Evolutionary conservation across 305 asterid genomes (phyloP), one percentile per base, ranked within the genome.

Genomic region (Solanum hybrid): DNA sequence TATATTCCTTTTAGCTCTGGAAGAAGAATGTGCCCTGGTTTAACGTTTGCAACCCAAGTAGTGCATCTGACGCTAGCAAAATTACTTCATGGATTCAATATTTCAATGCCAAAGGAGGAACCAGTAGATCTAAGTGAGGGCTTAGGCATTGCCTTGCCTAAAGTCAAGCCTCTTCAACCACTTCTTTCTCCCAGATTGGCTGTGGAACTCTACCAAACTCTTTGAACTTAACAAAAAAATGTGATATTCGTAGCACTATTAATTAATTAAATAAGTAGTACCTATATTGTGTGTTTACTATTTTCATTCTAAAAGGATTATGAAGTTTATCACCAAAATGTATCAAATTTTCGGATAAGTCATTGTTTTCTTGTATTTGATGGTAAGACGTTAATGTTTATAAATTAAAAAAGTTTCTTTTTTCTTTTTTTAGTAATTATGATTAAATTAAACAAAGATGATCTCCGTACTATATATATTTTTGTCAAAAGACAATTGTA

Each of bases 1-100:
- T 94, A 87, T 89, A 87, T 91, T 28, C 97, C 96, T 0, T 94
- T 95, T 51, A 92, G 95, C 8, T 89, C 94, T 0, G 98, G 95
- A 1, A 89, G 97, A 83, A 92, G 97, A 89, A 89, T 92, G 86
- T 94, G 96, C 77, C 96, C 98, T 0, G 98, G 92, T 4, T 88
- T 93, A 26, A 91, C 90, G 2, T 94, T 92, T 16, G 95, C 90
- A 1, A 76, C 89, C 89, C 95, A 93, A 34, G 93, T 93, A 12
- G 89, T 92, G 3, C 93, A 93, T 5, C 71, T 95, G 86, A 89
- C 92, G 5, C 78, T 95, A 22, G 98, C 95, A 36, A 91, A 95
- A 39, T 67, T 95, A 82, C 90, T 95, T n/a, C 98, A 95, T 74
- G 96, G 96, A 22, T 95, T 94, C 79, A 89, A 94, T 67, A 37